These are phyloP conservation scores for Phaffomyces antillensis DNA, from an alignment of 805 yeast genomes.

Conservation along the genomic window DNA sequence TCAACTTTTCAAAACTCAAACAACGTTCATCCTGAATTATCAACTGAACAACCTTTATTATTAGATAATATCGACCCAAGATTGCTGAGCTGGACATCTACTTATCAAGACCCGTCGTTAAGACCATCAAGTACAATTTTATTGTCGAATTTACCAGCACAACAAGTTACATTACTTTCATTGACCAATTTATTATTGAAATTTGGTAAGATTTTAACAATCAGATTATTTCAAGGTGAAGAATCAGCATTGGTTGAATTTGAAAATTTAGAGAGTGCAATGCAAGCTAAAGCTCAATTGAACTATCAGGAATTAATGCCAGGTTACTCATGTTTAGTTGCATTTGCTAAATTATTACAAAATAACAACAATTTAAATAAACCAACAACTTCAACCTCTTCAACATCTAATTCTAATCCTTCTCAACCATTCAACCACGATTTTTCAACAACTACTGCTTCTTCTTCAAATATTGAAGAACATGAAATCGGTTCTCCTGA, in stretches of 20 bases:
- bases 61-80: slow-evolving; percentile 57
- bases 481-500: slow-evolving; percentile 3
- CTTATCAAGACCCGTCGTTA: slow-evolving; percentile 60
- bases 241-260: slow-evolving; percentile 66
- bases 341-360: slow-evolving; percentile 70
- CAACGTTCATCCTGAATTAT: not conserved
- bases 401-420: slow-evolving; percentile 8
- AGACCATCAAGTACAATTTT: slow-evolving; percentile 75
- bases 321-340: slow-evolving; percentile 68
- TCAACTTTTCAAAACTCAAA: slow-evolving; percentile 28
- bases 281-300: slow-evolving; percentile 67
- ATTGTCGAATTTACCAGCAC: slow-evolving; percentile 71
- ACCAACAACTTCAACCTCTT: slow-evolving; percentile 1
- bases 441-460: slow-evolving; percentile 5
- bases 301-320: slow-evolving; percentile 80
- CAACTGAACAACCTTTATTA: slow-evolving; percentile 24
- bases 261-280: slow-evolving; percentile 63
- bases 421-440: slow-evolving; percentile 11
- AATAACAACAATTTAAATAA: slow-evolving; percentile 12
- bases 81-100: slow-evolving; percentile 56
- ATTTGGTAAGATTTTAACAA: slow-evolving; percentile 56
- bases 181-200: slow-evolving; percentile 52
- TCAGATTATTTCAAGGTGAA: slow-evolving; percentile 47
- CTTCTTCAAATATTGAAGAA: slow-evolving; percentile 8
- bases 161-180: slow-evolving; percentile 42